Evolutionary conservation across 1,284 basidiomycete genomes (phyloP).

Genomic region (Athelia sp.): DNA sequence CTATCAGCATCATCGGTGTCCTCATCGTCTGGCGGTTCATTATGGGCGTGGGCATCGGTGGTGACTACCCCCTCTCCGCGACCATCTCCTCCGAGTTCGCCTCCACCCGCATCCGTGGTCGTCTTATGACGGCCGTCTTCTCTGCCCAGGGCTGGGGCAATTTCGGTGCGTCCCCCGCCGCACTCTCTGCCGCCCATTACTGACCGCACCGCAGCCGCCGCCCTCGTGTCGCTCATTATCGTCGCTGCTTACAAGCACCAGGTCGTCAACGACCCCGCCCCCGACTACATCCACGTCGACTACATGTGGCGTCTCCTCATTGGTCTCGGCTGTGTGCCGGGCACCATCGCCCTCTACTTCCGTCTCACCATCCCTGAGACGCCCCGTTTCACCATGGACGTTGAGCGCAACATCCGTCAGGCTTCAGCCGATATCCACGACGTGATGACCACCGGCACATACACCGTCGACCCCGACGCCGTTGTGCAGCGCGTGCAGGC

Average conservation of each 20-base stretch:
- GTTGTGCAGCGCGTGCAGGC: conserved; percentile 53
- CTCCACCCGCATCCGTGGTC: conserved; percentile 64
- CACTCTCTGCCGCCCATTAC: conserved; percentile 9
- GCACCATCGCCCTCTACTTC: conserved; percentile 66
- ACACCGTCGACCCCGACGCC: conserved; percentile 50
- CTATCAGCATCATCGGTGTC: conserved; percentile 66
- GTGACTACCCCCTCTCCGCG: conserved; percentile 64
- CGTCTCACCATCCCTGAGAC: conserved; percentile 77
- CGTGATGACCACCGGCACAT: conserved; percentile 53
- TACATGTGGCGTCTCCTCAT: conserved; percentile 68
- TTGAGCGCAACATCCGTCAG: conserved; percentile 78
- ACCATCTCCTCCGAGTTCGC: conserved; percentile 77
- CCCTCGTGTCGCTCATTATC: conserved; percentile 65
- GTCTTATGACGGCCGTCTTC: conserved; percentile 72
- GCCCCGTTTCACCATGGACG: conserved; percentile 86
- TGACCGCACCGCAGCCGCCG: conserved; percentile 40
- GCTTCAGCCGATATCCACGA: conserved; percentile 64
- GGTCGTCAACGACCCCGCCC: conserved; percentile 45
- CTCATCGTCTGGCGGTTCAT: conserved; percentile 68
- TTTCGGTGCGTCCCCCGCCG: conserved; percentile 37
- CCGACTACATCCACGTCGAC: conserved; percentile 45
- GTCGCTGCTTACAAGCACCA: conserved; percentile 63
- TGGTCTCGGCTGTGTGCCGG: conserved; percentile 68
- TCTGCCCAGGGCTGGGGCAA: conserved; percentile 69
- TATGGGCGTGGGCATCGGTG: conserved; percentile 70